phyloP scores from a whole-genome alignment of 2,329 filamentous ascomycete genomes.

The Chaetothyriales sp. region DNA sequence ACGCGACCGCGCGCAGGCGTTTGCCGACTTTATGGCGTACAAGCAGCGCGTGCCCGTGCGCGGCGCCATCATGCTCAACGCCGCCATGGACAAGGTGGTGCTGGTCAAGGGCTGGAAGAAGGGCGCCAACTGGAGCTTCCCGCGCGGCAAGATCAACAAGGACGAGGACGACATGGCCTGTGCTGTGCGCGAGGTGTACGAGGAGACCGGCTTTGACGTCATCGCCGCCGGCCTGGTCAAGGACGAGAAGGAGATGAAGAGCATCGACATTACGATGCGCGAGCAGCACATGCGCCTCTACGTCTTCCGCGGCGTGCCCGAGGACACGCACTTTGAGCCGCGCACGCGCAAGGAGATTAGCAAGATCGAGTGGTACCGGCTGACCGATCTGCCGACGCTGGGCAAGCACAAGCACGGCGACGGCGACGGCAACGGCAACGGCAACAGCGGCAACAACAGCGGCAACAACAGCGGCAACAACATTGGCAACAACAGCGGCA shows the following conservation, averaged over 20 bases:
- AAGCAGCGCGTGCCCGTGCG: constrained; percentile 89
- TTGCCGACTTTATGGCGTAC: constrained; percentile 84
- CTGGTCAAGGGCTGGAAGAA: constrained; percentile 98
- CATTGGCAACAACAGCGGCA: not conserved
- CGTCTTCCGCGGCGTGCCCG: constrained; percentile 76
- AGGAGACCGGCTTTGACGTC: constrained; percentile 88
- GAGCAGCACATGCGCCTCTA: constrained; percentile 90
- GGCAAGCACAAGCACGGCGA: constrained; percentile 58
- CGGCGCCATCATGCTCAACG: constrained; percentile 83
- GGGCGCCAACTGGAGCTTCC: constrained; percentile 89
- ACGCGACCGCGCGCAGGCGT: constrained; percentile 66
- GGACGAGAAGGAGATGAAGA: constrained; percentile 58
- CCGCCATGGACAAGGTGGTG: constrained; percentile 85
- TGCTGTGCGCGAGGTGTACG: constrained; percentile 84
- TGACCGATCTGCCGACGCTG: constrained; percentile 75
- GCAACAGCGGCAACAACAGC: not conserved
- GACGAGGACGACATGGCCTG: constrained; percentile 90
- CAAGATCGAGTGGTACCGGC: constrained; percentile 87
- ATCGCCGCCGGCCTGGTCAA: constrained; percentile 61
- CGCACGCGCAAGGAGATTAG: constrained; percentile 94
- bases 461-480: not conserved
- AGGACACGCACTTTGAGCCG: constrained; percentile 77
- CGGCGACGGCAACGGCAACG: constrained; percentile 23
- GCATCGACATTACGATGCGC: constrained; percentile 76
- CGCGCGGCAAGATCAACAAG: constrained; percentile 94